phyloP scores from a whole-genome alignment of 371 early-diverging fungal species.

The Mucor indicus region DNA sequence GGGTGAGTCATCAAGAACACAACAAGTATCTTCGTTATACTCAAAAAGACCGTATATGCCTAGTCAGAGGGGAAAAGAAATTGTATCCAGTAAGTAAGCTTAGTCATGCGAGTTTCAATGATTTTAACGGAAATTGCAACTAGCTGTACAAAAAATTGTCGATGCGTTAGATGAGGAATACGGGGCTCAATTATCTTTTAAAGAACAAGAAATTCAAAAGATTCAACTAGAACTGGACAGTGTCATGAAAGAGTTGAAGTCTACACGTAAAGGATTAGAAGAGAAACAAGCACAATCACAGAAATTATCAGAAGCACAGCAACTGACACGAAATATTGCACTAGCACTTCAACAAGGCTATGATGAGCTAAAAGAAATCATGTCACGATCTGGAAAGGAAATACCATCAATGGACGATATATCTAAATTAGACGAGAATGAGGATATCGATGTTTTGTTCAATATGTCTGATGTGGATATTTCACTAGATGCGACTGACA shows the following conservation, averaged over 20 bases:
- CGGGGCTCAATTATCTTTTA: constrained; percentile 53
- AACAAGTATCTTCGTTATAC: constrained; percentile 1
- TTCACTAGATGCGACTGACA: constrained; percentile 1
- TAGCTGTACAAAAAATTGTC: constrained; percentile 70
- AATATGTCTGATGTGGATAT: not conserved
- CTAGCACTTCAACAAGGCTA: constrained; percentile 34
- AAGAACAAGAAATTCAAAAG: constrained; percentile 61
- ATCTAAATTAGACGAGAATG: constrained; percentile 64
- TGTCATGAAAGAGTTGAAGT: constrained; percentile 65
- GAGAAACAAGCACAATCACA: constrained; percentile 44
- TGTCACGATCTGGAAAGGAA: not conserved
- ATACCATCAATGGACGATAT: constrained; percentile 6
- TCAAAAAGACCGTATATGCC: constrained; percentile 22
- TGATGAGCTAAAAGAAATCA: constrained; percentile 12
- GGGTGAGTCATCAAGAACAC: constrained; percentile 3
- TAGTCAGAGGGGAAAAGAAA: constrained; percentile 50
- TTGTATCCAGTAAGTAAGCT: constrained; percentile 49
- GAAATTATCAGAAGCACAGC: constrained; percentile 56
- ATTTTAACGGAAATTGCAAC: not conserved
- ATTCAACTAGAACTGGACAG: constrained; percentile 57
- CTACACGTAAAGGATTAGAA: constrained; percentile 61
- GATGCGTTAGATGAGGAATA: constrained; percentile 68
- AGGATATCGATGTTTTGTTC: not conserved
- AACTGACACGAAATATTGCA: constrained; percentile 51
- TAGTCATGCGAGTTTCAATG: not conserved